Conservation (phyloP, 192 early-diverging fungal genomes). For the Gaertneriomyces sp. region DNA sequence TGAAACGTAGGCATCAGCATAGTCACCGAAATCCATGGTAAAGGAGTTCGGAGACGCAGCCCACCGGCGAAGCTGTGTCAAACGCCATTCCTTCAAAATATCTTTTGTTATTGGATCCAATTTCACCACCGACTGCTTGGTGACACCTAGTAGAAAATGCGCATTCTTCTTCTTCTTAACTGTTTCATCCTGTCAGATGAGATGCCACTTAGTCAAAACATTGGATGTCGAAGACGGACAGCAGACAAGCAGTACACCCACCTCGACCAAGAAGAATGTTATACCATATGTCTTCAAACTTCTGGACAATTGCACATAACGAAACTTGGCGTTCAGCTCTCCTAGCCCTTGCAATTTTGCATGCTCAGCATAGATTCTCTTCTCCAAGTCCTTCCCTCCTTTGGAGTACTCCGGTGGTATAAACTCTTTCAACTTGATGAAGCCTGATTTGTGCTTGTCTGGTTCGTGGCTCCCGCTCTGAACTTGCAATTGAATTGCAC, state of each 20-base stretch:
- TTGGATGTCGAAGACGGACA: neutral
- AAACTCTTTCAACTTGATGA: slow-evolving; percentile 53
- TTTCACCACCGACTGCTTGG: slow-evolving; percentile 51
- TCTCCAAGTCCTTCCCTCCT: slow-evolving; percentile 42
- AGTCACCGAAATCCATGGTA: slow-evolving; percentile 64
- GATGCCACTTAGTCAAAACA: neutral
- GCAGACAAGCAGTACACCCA: slow-evolving; percentile 7
- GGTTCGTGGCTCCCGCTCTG: slow-evolving; percentile 56
- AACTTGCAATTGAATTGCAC: slow-evolving; percentile 51
- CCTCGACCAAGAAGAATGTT: slow-evolving; percentile 58
- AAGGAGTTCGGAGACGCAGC: slow-evolving; percentile 52
- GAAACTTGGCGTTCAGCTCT: slow-evolving; percentile 58
- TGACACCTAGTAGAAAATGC: slow-evolving; percentile 50
- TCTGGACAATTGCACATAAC: slow-evolving; percentile 54
- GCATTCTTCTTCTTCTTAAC: slow-evolving; percentile 47
- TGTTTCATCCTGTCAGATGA: slow-evolving; percentile 15
- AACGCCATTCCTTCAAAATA: slow-evolving; percentile 47
- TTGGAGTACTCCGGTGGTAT: slow-evolving; percentile 54
- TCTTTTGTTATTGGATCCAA: slow-evolving; percentile 57
- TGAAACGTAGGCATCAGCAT: slow-evolving; percentile 52
- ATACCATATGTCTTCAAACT: slow-evolving; percentile 60
- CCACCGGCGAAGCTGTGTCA: slow-evolving; percentile 58
- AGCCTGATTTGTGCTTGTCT: slow-evolving; percentile 48
- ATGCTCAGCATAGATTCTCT: slow-evolving; percentile 50
- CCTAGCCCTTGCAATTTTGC: slow-evolving; percentile 51